phyloP scores from a whole-genome alignment of 2,329 filamentous ascomycete genomes.

The Sporothrix globosa region DNA sequence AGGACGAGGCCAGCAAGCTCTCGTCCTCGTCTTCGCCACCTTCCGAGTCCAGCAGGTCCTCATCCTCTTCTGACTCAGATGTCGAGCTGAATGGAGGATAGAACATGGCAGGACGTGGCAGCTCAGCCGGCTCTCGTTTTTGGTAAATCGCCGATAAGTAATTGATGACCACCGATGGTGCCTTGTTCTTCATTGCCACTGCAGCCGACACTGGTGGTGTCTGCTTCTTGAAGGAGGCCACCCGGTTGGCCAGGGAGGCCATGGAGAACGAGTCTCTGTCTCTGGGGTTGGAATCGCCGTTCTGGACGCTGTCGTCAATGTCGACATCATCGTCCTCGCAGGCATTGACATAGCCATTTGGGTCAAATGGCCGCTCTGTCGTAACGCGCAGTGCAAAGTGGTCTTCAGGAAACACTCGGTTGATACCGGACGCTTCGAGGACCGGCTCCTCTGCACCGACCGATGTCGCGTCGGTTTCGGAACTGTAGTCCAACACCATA shows the following conservation, averaged over 20 bases:
- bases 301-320: not conserved
- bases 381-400: slow-evolving; percentile 63
- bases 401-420: slow-evolving; percentile 64
- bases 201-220: slow-evolving; percentile 30
- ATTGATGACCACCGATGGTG: slow-evolving; percentile 47
- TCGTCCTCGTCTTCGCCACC: slow-evolving; percentile 43
- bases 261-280: slow-evolving; percentile 38
- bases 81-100: slow-evolving; percentile 53
- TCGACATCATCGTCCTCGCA: not conserved
- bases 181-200: not conserved
- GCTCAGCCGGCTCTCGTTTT: slow-evolving; percentile 51
- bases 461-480: slow-evolving; percentile 21
- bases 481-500: slow-evolving; percentile 40
- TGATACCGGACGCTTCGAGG: slow-evolving; percentile 62
- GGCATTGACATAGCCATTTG: slow-evolving; percentile 36
- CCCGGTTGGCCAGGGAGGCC: slow-evolving; percentile 48
- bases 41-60: slow-evolving; percentile 41
- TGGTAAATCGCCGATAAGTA: slow-evolving; percentile 52
- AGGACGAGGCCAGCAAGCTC: slow-evolving; percentile 41
- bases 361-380: slow-evolving; percentile 48
- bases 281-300: slow-evolving; percentile 27
- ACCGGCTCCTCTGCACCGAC: slow-evolving; percentile 52
- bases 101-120: slow-evolving; percentile 59
- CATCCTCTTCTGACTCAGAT: slow-evolving; percentile 38
- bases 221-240: slow-evolving; percentile 42